These are phyloP conservation scores for Austroboletus niveus DNA, from an alignment of 1,284 basidiomycete species.

Conservation along the genomic window DNA sequence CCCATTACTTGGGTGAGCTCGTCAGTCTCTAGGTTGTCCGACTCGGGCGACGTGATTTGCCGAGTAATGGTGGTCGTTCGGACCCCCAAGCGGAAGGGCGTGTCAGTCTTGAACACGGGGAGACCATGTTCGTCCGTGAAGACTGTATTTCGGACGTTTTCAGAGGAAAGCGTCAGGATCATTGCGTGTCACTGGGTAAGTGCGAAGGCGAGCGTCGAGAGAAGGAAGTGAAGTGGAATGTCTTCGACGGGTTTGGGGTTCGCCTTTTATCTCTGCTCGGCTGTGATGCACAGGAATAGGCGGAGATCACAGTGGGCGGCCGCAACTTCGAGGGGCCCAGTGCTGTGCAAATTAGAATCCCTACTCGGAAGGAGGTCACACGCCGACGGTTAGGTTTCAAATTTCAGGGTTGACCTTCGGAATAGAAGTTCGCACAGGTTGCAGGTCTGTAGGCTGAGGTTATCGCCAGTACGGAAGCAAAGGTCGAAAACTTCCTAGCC, in stretches of 20 bases:
- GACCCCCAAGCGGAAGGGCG: slow-evolving; percentile 24
- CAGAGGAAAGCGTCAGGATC: slow-evolving; percentile 26
- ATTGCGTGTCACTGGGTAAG: slow-evolving; percentile 8
- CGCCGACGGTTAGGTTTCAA: neutral
- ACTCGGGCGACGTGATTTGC: neutral
- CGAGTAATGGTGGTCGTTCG: slow-evolving; percentile 24
- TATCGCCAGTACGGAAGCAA: no score
- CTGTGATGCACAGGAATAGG: neutral
- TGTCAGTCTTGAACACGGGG: slow-evolving; percentile 22
- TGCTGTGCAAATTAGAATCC: neutral
- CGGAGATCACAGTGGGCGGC: neutral
- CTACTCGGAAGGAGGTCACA: neutral
- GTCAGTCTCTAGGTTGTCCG: neutral
- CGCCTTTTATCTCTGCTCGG: slow-evolving; percentile 7
- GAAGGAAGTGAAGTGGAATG: neutral
- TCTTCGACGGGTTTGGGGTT: no score
- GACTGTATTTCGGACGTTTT: slow-evolving; percentile 23
- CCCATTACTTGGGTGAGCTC: slow-evolving; percentile 16
- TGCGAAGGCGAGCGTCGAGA: neutral
- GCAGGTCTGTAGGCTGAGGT: neutral
- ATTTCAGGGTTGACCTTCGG: neutral
- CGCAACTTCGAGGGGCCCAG: no score
- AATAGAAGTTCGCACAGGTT: neutral
- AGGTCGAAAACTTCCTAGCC: no score
- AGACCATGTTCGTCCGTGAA: slow-evolving; percentile 27